phyloP scores from a whole-genome alignment of 2,329 filamentous ascomycete species.

The Nemania diffusa region DNA sequence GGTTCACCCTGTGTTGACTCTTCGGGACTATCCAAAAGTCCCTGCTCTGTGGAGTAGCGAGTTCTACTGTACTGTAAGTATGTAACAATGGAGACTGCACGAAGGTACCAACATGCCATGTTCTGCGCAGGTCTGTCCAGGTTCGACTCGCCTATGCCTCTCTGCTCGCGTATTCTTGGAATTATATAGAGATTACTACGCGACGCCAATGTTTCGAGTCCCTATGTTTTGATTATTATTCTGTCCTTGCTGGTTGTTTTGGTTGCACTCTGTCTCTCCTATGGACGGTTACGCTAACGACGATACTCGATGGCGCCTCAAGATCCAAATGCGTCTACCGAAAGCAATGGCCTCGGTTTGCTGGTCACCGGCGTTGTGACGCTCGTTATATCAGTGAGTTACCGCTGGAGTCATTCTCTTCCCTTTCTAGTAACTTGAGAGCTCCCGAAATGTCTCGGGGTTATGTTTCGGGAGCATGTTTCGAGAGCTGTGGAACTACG shows the following conservation, averaged over 20 bases:
- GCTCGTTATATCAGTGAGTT: constrained; percentile 49
- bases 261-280: constrained; percentile 17
- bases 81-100: constrained; percentile 12
- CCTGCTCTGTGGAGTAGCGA: constrained; percentile 5
- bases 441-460: too few relatives aligned
- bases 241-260: constrained; percentile 33
- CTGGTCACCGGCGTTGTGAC: constrained; percentile 51
- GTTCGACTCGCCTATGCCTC: constrained; percentile 8
- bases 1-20: not conserved
- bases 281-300: constrained; percentile 40
- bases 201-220: constrained; percentile 11
- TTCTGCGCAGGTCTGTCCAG: constrained; percentile 12
- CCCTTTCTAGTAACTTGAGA: too few relatives aligned
- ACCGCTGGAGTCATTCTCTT: too few relatives aligned
- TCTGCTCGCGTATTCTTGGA: constrained; percentile 19
- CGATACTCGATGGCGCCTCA: constrained; percentile 47
- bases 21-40: constrained; percentile 14
- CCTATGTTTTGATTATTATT: constrained; percentile 16
- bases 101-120: constrained; percentile 18
- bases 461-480: too few relatives aligned
- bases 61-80: not conserved
- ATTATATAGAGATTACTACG: constrained; percentile 20
- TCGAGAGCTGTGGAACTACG: too few relatives aligned
- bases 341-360: constrained; percentile 48
- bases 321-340: constrained; percentile 47